A percentile compares a stretch with the other conserved stretches of the same genome.
These are phyloP conservation scores for Colletotrichum cordylinicola DNA, from an alignment of 2,329 filamentous ascomycete species.

Conservation along the genomic window DNA sequence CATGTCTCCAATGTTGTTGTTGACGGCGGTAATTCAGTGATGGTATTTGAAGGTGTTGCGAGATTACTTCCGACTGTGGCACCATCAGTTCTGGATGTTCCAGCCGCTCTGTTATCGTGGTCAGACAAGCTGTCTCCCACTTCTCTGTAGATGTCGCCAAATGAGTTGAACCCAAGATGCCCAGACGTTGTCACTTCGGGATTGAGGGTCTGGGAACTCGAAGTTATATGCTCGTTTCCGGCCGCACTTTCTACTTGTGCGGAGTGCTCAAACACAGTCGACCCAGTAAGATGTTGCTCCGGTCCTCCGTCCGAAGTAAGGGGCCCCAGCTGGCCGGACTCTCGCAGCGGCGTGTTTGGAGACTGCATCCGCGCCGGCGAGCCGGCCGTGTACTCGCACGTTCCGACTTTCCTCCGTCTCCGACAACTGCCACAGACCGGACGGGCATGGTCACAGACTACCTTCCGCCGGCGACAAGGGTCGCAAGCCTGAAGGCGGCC, in stretches of 20 bases:
- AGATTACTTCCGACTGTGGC: slow-evolving; percentile 21
- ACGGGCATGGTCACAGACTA: slow-evolving; percentile 47
- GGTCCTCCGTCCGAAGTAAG: neutral
- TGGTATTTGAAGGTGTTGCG: neutral
- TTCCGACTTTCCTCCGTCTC: slow-evolving; percentile 33
- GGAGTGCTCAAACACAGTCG: neutral
- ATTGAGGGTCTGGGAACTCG: neutral
- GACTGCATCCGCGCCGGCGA: neutral
- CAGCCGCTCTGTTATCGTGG: neutral
- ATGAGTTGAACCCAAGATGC: slow-evolving; percentile 50
- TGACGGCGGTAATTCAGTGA: neutral
- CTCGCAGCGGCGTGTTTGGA: neutral
- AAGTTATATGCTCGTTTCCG: neutral
- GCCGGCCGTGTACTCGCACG: slow-evolving; percentile 39
- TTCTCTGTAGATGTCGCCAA: slow-evolving; percentile 46
- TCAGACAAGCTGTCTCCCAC: slow-evolving; percentile 41
- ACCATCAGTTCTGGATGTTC: neutral
- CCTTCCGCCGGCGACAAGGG: slow-evolving; percentile 46
- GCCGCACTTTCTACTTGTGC: neutral
- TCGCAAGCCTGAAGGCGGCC: slow-evolving; percentile 31
- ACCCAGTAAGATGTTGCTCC: neutral
- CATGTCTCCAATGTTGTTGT: slow-evolving; percentile 36
- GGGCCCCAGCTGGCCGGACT: neutral
- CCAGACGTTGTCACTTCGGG: slow-evolving; percentile 28
- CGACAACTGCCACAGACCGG: slow-evolving; percentile 44